These are phyloP conservation scores for Fusarium napiforme DNA, from an alignment of 2,329 filamentous ascomycete species.

Conservation along the genomic window DNA sequence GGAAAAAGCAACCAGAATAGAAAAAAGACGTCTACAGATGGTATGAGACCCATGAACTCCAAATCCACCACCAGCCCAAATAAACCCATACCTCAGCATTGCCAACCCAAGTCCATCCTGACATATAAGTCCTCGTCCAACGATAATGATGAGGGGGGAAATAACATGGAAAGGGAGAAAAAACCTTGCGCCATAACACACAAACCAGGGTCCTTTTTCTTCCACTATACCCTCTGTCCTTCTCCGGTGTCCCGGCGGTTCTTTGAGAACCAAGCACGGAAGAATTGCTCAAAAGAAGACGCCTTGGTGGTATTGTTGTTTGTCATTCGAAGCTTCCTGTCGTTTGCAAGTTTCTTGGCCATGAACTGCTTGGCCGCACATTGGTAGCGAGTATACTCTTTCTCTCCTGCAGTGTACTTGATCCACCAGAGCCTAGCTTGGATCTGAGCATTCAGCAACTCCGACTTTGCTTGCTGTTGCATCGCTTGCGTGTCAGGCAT, in stretches of 20 bases:
- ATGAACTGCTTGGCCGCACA: conserved; percentile 59
- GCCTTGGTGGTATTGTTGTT: conserved; percentile 38
- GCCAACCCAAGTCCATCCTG: conserved; percentile 29
- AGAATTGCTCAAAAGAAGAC: conserved; percentile 13
- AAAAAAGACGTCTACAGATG: conserved; percentile 43
- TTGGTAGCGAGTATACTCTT: conserved; percentile 59
- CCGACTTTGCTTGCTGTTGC: conserved; percentile 56
- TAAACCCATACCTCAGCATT: conserved; percentile 36
- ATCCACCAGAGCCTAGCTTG: conserved; percentile 68
- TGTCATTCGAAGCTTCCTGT: conserved; percentile 45
- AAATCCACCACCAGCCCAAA: conserved; percentile 27
- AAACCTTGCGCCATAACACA: conserved; percentile 27
- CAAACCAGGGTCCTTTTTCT: conserved; percentile 10
- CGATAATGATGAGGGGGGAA: conserved; percentile 11
- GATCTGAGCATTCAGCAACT: conserved; percentile 64
- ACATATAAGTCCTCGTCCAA: conserved; percentile 14
- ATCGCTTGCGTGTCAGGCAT: conserved; percentile 42
- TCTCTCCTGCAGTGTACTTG: conserved; percentile 60
- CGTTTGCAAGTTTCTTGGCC: conserved; percentile 50
- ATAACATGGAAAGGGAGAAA: background rate
- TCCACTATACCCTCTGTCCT: conserved; percentile 16
- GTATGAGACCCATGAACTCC: conserved; percentile 44
- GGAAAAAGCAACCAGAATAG: conserved; percentile 20
- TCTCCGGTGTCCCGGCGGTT: conserved; percentile 19
- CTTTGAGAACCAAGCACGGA: conserved; percentile 39